phyloP scores from a whole-genome alignment of 208 protist species.

The Leishmania aethiopica region DNA sequence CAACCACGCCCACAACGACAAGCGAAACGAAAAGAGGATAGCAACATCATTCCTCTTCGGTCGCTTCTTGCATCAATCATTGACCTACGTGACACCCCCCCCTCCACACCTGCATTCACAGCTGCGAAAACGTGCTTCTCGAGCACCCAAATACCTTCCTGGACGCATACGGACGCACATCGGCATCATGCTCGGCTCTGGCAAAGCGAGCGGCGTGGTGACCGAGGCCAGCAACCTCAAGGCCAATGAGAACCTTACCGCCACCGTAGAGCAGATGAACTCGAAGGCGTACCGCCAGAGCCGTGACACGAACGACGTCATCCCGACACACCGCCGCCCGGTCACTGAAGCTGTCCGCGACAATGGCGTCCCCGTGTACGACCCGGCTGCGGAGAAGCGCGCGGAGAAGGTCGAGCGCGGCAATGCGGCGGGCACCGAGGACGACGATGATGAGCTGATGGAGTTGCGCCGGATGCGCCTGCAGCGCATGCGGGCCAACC shows the following conservation, averaged over 20 bases:
- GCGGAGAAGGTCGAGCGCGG: conserved; percentile 37
- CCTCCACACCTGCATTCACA: neutral
- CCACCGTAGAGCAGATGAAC: conserved; percentile 83
- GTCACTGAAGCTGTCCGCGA: conserved; percentile 36
- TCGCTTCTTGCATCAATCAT: neutral
- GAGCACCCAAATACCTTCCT: neutral
- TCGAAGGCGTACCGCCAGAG: conserved; percentile 67
- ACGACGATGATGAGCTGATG: conserved; percentile 78
- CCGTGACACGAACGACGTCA: conserved; percentile 76
- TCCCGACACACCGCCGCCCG: conserved; percentile 80
- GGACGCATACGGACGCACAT: conserved; percentile 12
- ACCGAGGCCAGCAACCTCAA: conserved; percentile 92
- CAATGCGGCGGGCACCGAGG: conserved; percentile 36
- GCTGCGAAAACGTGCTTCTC: neutral
- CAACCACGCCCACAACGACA: neutral
- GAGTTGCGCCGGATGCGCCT: conserved; percentile 74
- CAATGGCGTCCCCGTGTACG: conserved; percentile 65
- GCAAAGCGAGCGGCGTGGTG: conserved; percentile 85
- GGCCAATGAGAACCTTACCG: conserved; percentile 87
- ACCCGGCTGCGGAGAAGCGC: conserved; percentile 68
- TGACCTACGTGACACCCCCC: neutral
- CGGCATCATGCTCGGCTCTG: conserved; percentile 78
- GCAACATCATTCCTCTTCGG: neutral
- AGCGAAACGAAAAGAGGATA: neutral
- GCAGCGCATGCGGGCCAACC: conserved; percentile 51